Conservation (phyloP, 2,329 filamentous ascomycete species). For the Pseudogymnoascus sp. region DNA sequence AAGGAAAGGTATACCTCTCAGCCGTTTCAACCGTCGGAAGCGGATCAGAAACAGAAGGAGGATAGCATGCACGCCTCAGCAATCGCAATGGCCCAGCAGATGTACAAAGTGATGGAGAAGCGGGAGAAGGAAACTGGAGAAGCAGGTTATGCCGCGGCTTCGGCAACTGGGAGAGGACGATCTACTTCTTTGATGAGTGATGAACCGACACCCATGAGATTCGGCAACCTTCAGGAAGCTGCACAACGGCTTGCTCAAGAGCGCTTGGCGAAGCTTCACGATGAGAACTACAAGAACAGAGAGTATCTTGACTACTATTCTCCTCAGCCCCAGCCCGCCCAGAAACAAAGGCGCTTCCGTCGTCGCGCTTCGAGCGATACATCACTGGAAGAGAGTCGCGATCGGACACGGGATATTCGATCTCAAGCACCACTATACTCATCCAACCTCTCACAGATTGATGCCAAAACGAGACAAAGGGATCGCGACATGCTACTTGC, state of each 20-base stretch:
- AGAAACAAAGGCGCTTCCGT: constrained; percentile 42
- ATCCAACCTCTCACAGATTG: constrained; percentile 57
- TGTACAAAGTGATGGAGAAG: constrained; percentile 66
- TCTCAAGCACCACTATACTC: constrained; percentile 74
- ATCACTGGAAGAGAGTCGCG: constrained; percentile 43
- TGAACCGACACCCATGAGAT: constrained; percentile 38
- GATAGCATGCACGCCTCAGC: constrained; percentile 74
- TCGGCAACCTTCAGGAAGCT: constrained; percentile 69
- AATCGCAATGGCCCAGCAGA: constrained; percentile 79
- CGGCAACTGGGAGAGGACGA: constrained; percentile 26
- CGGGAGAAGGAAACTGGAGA: constrained; percentile 31
- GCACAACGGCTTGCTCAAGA: constrained; percentile 82
- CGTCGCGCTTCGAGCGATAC: constrained; percentile 62
- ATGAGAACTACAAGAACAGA: constrained; percentile 55
- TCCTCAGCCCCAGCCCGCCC: constrained; percentile 39
- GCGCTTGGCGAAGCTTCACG: constrained; percentile 70
- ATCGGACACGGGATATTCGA: constrained; percentile 64
- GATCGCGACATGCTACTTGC: constrained; percentile 71
- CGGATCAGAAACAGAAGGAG: constrained; percentile 64
- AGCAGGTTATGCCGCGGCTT: constrained; percentile 24
- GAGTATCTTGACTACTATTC: constrained; percentile 74
- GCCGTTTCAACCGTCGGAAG: constrained; percentile 63
- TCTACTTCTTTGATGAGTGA: constrained; percentile 30
- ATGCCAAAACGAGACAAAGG: constrained; percentile 63
- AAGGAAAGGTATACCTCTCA: constrained; percentile 70